Conservation (phyloP, 148 eudicot species). For the Chenopodium album region DNA sequence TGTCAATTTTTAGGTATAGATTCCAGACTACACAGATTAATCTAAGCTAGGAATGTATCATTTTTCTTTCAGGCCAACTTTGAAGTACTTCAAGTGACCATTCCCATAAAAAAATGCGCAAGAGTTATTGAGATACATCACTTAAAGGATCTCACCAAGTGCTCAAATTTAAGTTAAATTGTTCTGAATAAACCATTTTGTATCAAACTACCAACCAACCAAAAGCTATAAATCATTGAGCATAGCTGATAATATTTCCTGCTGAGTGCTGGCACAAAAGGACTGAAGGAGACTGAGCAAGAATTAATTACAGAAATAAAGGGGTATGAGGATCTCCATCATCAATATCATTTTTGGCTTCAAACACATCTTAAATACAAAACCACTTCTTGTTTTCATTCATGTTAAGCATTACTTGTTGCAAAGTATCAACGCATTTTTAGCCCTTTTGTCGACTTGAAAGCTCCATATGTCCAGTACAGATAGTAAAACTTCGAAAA, state of each 20-base stretch:
- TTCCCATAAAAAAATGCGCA: not conserved
- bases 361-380: not conserved
- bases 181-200: not conserved
- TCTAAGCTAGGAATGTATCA: not conserved
- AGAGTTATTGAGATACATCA: not conserved
- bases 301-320: not conserved
- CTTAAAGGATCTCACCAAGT: not conserved
- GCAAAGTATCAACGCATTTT: not conserved
- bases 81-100: not conserved
- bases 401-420: not conserved
- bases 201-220: not conserved
- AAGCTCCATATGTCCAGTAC: not conserved
- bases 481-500: not conserved
- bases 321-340: not conserved
- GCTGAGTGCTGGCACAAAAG: constrained; percentile 3
- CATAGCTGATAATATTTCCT: not conserved
- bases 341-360: not conserved
- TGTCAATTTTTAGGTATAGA: not conserved
- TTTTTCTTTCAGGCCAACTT: not conserved
- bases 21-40: not conserved
- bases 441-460: not conserved
- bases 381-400: not conserved
- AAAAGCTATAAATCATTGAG: not conserved
- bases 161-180: not conserved
- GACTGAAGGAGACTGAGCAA: not conserved